A percentile compares a stretch with the other conserved stretches of the same genome.
phyloP scores from a whole-genome alignment of 2,329 filamentous ascomycete species.

The Aspergillus hortae region DNA sequence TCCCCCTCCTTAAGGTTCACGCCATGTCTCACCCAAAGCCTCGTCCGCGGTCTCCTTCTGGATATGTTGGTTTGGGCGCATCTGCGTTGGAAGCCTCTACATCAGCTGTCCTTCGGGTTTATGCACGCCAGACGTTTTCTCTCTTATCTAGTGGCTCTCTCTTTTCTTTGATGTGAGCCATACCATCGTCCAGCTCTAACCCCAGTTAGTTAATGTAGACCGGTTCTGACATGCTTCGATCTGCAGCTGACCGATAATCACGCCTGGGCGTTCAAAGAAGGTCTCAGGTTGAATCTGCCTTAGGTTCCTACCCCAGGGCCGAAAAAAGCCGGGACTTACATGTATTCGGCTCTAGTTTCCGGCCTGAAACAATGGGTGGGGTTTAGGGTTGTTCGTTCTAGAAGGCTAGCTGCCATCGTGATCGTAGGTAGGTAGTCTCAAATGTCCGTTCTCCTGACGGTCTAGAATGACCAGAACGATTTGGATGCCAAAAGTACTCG shows the following conservation, averaged over 20 bases:
- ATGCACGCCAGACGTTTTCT: neutral
- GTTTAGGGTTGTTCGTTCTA: too few species aligned
- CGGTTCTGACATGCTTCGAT: neutral
- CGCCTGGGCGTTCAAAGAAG: constrained; percentile 2
- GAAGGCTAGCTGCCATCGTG: too few species aligned
- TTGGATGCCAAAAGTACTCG: too few species aligned
- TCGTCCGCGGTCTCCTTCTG: neutral
- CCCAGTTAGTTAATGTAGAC: neutral
- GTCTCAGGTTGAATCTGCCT: neutral
- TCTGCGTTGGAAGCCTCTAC: neutral
- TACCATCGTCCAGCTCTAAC: neutral
- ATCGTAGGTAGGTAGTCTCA: too few species aligned
- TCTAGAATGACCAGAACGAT: too few species aligned
- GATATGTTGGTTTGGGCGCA: neutral
- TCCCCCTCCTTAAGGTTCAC: neutral
- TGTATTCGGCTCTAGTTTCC: neutral
- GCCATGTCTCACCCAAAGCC: neutral
- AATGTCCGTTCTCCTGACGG: too few species aligned
- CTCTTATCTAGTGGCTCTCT: neutral
- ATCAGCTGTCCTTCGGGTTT: neutral
- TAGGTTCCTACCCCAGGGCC: neutral
- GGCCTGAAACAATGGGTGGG: neutral
- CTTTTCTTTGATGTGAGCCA: neutral
- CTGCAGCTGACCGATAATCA: constrained; percentile 16
- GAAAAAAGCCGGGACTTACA: constrained; percentile 4